phyloP scores from a whole-genome alignment of 2,329 filamentous ascomycete genomes.

The Fusarium brachygibbosum region DNA sequence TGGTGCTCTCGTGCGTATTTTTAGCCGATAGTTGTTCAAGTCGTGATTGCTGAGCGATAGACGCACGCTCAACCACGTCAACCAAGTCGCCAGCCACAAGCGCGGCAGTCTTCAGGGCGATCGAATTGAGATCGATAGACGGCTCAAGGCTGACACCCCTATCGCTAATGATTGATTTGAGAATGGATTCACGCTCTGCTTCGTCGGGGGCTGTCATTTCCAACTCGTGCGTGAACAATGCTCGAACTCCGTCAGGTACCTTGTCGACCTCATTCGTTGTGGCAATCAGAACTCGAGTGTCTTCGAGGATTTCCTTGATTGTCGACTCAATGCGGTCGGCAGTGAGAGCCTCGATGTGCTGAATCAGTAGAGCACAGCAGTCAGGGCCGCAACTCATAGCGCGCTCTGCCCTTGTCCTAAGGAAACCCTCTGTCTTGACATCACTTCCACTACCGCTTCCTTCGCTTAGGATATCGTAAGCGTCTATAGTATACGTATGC shows the following conservation, averaged over 20 bases:
- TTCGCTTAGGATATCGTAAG: slow-evolving; percentile 95
- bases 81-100: slow-evolving; percentile 94
- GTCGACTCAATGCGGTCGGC: slow-evolving; percentile 91
- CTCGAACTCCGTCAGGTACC: slow-evolving; percentile 88
- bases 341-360: slow-evolving; percentile 90
- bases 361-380: slow-evolving; percentile 86
- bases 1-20: slow-evolving; percentile 53
- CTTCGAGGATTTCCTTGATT: slow-evolving; percentile 85
- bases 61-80: slow-evolving; percentile 91
- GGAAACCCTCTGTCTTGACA: slow-evolving; percentile 91
- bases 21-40: slow-evolving; percentile 77
- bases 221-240: slow-evolving; percentile 94
- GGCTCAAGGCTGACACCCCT: slow-evolving; percentile 82
- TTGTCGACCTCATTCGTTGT: slow-evolving; percentile 97
- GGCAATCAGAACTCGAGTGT: slow-evolving; percentile 85
- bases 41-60: slow-evolving; percentile 80
- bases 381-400: slow-evolving; percentile 89
- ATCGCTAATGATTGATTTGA: slow-evolving; percentile 82
- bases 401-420: slow-evolving; percentile 88
- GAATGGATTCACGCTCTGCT: slow-evolving; percentile 87
- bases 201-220: slow-evolving; percentile 96
- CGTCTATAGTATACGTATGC: slow-evolving; percentile 89
- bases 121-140: slow-evolving; percentile 84
- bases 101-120: slow-evolving; percentile 95
- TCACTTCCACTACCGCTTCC: slow-evolving; percentile 85